Evolutionary conservation across 192 early-diverging fungal species (phyloP).

Genomic region (Backusella parvicylindrica): DNA sequence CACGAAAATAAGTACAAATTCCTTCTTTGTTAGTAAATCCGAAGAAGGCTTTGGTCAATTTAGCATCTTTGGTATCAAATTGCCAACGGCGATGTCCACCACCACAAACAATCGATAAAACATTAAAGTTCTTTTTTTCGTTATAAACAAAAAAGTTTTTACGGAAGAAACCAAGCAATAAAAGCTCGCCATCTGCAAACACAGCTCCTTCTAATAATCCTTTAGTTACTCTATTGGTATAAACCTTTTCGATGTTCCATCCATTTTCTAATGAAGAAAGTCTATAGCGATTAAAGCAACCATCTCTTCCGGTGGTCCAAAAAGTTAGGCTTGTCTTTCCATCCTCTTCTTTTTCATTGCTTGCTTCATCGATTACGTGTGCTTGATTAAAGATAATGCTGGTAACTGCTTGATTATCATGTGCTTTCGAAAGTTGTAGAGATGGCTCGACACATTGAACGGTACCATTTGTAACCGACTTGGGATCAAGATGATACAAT

Average conservation of each 20-base stretch:
- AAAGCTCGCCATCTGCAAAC: constrained; percentile 47
- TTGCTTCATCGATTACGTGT: not conserved
- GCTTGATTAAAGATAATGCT: constrained; percentile 24
- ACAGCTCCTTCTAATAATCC: constrained; percentile 70
- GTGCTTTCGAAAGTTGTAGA: constrained; percentile 35
- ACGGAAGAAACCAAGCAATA: constrained; percentile 70
- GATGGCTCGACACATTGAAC: constrained; percentile 20
- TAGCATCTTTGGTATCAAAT: constrained; percentile 45
- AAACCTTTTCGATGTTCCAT: constrained; percentile 47
- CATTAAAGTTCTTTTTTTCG: constrained; percentile 59
- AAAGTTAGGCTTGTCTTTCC: constrained; percentile 39
- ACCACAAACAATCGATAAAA: constrained; percentile 68
- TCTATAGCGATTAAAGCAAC: constrained; percentile 52
- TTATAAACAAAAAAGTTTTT: constrained; percentile 73
- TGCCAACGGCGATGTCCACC: constrained; percentile 75
- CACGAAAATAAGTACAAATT: constrained; percentile 42
- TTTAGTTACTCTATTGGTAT: constrained; percentile 62
- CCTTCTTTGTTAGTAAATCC: constrained; percentile 57
- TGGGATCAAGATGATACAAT: constrained; percentile 23
- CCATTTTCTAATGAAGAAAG: constrained; percentile 16
- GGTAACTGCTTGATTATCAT: constrained; percentile 50
- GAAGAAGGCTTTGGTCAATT: constrained; percentile 50
- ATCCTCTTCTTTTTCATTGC: not conserved
- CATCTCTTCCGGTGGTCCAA: constrained; percentile 65
- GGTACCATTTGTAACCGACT: not conserved